Percentiles rank a stretch among this genome's conserved stretches.
phyloP scores from a whole-genome alignment of 345 rosid genomes.

The Salix koriyanagi region DNA sequence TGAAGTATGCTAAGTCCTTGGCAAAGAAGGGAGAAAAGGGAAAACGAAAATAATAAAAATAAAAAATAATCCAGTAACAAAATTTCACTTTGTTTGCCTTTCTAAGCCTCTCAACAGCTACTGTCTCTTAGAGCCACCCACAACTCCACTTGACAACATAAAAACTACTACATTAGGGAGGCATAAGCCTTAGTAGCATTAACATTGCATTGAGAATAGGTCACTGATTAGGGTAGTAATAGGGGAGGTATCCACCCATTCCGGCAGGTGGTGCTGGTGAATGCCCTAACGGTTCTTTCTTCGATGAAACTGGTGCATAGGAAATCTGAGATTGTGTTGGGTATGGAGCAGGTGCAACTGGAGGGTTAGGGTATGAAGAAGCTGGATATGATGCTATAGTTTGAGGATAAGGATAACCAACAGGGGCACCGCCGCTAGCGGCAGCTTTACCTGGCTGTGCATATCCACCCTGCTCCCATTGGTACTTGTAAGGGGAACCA shows the following conservation, averaged over 20 bases:
- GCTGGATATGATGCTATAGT: constrained; percentile 33
- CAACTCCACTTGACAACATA: background rate
- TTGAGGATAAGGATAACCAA: constrained; percentile 46
- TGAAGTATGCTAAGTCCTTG: background rate
- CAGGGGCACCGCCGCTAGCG: constrained; percentile 17
- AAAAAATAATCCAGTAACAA: background rate
- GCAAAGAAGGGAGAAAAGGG: background rate
- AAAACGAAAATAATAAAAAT: too few species aligned
- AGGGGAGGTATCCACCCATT: constrained; percentile 52
- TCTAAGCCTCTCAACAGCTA: background rate
- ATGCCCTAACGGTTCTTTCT: constrained; percentile 40
- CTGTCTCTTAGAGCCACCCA: background rate
- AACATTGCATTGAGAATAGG: background rate
- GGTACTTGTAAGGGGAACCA: constrained; percentile 34
- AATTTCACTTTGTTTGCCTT: background rate
- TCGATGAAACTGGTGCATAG: constrained; percentile 24
- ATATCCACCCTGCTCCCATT: constrained; percentile 42
- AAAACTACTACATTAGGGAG: background rate
- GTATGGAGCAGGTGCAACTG: constrained; percentile 32
- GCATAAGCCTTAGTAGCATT: background rate
- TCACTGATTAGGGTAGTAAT: constrained; percentile 25
- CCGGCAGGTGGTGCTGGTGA: constrained; percentile 34
- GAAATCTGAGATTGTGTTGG: constrained; percentile 35
- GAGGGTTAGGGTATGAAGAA: constrained; percentile 41
- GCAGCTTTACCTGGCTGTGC: constrained; percentile 45